Evolutionary conservation across 1,284 basidiomycete species (phyloP), one percentile per base, ranked within the genome.

Genomic region (Thecaphora frezii): DNA sequence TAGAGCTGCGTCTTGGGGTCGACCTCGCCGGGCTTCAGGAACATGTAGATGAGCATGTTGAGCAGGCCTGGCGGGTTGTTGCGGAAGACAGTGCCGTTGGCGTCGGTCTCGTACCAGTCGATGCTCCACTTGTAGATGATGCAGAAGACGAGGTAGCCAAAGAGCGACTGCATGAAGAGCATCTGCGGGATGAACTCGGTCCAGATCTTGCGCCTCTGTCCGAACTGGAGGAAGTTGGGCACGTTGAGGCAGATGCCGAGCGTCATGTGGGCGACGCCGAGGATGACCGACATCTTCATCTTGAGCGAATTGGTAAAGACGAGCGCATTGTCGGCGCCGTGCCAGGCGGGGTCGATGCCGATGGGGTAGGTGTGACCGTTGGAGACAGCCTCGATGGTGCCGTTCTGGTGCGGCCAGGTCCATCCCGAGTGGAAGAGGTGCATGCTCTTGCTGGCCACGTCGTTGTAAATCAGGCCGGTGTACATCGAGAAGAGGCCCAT

Each of bases 201-300:
- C 80, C 87, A 94, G 72, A 98, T 89, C 71, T 91, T 90, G 68
- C 87, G 81, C 44, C 83, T 83, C 47, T 91, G 89, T 79, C 90
- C 93, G 83, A 97, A 97, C 80, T 86, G 91, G 73, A 97, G 80
- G 81, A 93, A 90, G 82, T 98, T 98, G 44, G 93, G 92, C 8
- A 97, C 83, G 83, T 97, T 93, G 50, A 98, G 84, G 79, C 91
- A 96, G 70, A 97, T 85, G 25, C 94, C 92, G 79, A 98, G 97
- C 13, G 94, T 91, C 94, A 98, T 98, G 80, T 98, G 96, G 68
- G 91, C 89, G 66, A 98, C 94, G 81, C 96, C 96, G 55, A 98
- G 82, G 51, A 98, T 87, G 77, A 99, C 89, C 18, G 92, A 91
- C 92, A 98, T 93, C 84, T 99, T 98, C 96, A 99, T 99, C 87